phyloP scores from a whole-genome alignment of 2,329 filamentous ascomycete genomes.

The Fusarium liriodendri region DNA sequence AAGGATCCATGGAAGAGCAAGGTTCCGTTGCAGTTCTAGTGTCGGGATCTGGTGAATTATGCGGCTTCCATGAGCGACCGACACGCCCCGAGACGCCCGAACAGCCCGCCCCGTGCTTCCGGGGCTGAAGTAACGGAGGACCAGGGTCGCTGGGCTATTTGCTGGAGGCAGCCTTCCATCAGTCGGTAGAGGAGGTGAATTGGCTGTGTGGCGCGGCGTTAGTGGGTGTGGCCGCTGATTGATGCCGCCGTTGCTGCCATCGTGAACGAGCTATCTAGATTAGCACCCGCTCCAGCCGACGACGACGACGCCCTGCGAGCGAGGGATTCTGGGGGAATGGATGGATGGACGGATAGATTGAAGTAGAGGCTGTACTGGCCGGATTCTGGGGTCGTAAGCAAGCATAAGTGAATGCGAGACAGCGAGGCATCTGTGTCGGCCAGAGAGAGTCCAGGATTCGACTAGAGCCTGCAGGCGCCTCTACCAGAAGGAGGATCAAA shows the following conservation, averaged over 20 bases:
- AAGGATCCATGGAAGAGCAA: conserved; percentile 19
- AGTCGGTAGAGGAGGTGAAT: conserved; percentile 9
- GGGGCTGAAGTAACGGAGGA: conserved; percentile 25
- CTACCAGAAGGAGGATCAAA: not conserved
- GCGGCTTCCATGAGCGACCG: conserved; percentile 28
- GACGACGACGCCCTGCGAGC: not conserved
- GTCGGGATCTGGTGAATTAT: conserved; percentile 23
- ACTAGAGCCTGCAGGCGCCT: not conserved
- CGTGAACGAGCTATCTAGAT: not conserved
- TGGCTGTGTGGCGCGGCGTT: conserved; percentile 22
- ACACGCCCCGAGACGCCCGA: conserved; percentile 30
- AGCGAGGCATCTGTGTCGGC: conserved; percentile 1
- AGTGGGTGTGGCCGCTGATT: conserved; percentile 11
- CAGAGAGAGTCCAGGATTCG: not conserved
- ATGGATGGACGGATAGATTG: not conserved
- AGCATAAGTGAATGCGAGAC: conserved; percentile 11
- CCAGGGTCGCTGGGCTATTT: conserved; percentile 1
- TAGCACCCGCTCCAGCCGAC: conserved; percentile 5
- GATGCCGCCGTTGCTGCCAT: conserved; percentile 24
- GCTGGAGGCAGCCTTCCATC: conserved; percentile 7
- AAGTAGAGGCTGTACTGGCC: not conserved
- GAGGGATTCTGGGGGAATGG: not conserved
- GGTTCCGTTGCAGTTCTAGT: conserved; percentile 22
- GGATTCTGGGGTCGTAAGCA: conserved; percentile 4
- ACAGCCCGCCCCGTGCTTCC: conserved; percentile 26